Conservation (phyloP, 192 early-diverging fungal genomes). For the Backusella macrospora region DNA sequence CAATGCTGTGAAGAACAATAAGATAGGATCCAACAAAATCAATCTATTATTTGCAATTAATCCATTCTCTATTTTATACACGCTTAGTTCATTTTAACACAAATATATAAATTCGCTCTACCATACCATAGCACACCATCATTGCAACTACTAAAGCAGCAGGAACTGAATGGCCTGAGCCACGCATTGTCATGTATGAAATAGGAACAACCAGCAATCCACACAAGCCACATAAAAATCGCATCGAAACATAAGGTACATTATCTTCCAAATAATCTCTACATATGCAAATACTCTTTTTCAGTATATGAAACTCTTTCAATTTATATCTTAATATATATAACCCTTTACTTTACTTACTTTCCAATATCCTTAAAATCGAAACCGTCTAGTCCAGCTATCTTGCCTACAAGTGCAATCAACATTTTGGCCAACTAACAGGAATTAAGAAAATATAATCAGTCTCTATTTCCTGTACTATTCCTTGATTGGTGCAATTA, state of each 20-base stretch:
- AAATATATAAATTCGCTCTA: slow-evolving; percentile 31
- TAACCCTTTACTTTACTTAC: slow-evolving; percentile 39
- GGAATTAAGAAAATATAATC: neutral
- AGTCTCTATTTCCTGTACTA: neutral
- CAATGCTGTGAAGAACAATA: slow-evolving; percentile 84
- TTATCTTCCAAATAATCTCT: slow-evolving; percentile 85
- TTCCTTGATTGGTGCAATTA: neutral
- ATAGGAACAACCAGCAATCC: slow-evolving; percentile 84
- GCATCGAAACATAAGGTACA: slow-evolving; percentile 89
- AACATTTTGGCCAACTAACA: slow-evolving; percentile 45
- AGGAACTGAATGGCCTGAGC: slow-evolving; percentile 72
- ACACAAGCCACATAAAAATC: slow-evolving; percentile 73
- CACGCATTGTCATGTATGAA: slow-evolving; percentile 79
- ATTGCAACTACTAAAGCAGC: slow-evolving; percentile 77
- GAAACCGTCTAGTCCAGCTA: slow-evolving; percentile 93
- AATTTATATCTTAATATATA: neutral
- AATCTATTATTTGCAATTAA: slow-evolving; percentile 87
- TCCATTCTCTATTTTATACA: slow-evolving; percentile 70
- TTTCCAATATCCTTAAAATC: slow-evolving; percentile 91
- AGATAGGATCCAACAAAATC: slow-evolving; percentile 88
- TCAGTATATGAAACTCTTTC: neutral
- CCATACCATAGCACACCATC: slow-evolving; percentile 84
- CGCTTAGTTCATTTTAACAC: neutral
- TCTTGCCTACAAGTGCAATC: slow-evolving; percentile 59
- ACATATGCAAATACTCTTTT: neutral